Conservation (phyloP, 768 basidiomycete species). For the Panaeolus cyanescens region DNA sequence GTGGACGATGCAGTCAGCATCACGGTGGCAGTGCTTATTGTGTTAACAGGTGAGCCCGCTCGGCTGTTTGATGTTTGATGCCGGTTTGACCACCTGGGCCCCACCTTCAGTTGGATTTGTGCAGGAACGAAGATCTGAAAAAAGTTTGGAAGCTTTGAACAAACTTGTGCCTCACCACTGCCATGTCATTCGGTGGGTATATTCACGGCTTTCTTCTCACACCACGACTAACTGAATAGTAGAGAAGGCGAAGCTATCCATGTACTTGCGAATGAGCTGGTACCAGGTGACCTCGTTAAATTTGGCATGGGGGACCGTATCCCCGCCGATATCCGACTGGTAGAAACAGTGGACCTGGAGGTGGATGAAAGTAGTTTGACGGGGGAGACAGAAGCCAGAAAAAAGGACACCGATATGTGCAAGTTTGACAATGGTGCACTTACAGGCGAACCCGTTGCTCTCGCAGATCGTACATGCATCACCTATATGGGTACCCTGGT, state of each 20-base stretch:
- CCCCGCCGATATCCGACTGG: slow-evolving; percentile 88
- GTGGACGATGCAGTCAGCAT: slow-evolving; percentile 94
- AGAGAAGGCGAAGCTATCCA: slow-evolving; percentile 69
- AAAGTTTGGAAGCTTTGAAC: slow-evolving; percentile 92
- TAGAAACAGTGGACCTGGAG: slow-evolving; percentile 83
- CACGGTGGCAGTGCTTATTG: slow-evolving; percentile 87
- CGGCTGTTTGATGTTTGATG: not conserved
- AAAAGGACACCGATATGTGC: slow-evolving; percentile 65
- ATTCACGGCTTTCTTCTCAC: slow-evolving; percentile 20
- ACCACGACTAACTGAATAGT: slow-evolving; percentile 14
- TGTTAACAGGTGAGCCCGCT: slow-evolving; percentile 76
- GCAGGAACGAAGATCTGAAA: slow-evolving; percentile 92
- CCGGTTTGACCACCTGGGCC: slow-evolving; percentile 16
- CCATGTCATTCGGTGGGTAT: slow-evolving; percentile 72
- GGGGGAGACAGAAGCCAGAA: slow-evolving; percentile 84
- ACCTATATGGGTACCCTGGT: slow-evolving; percentile 98
- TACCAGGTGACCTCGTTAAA: slow-evolving; percentile 90
- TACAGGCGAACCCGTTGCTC: slow-evolving; percentile 48
- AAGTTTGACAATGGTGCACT: slow-evolving; percentile 35
- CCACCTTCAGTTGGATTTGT: slow-evolving; percentile 78
- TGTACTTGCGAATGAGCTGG: slow-evolving; percentile 94
- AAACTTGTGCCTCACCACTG: slow-evolving; percentile 98
- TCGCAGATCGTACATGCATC: slow-evolving; percentile 86
- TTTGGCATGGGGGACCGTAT: slow-evolving; percentile 92
- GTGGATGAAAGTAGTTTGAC: slow-evolving; percentile 96